phyloP scores from a whole-genome alignment of 176 grass and related monocot species.

The Pontederia paniculata region DNA sequence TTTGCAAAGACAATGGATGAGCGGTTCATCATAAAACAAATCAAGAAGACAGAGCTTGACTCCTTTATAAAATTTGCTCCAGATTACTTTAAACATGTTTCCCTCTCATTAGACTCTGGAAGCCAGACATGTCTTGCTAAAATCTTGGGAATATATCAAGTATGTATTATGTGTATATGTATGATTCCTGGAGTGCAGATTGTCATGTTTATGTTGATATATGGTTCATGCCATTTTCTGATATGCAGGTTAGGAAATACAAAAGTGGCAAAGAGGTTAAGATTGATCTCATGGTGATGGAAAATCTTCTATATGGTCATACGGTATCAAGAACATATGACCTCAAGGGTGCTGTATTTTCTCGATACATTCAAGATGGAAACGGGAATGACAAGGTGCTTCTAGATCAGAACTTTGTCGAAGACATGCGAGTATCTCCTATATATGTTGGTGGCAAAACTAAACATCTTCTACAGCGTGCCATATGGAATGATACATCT shows the following conservation, averaged over 20 bases:
- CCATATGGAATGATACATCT: conserved; percentile 96
- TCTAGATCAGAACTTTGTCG: conserved; percentile 83
- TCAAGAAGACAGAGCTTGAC: conserved; percentile 93
- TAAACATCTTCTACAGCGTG: conserved; percentile 84
- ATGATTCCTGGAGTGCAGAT: not conserved
- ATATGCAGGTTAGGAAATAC: conserved; percentile 50
- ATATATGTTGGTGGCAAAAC: conserved; percentile 91
- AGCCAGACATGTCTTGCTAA: conserved; percentile 89
- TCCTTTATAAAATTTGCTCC: conserved; percentile 84
- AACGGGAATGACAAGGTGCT: conserved; percentile 45
- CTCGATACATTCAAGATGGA: conserved; percentile 33
- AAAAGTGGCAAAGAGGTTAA: conserved; percentile 72
- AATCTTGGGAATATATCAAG: conserved; percentile 93
- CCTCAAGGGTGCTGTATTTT: conserved; percentile 72
- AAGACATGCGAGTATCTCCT: conserved; percentile 70
- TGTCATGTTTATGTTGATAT: not conserved
- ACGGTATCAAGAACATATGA: conserved; percentile 71
- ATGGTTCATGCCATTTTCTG: conserved; percentile 16
- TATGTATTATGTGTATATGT: conserved; percentile 11
- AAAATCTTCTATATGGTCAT: conserved; percentile 89
- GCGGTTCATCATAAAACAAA: conserved; percentile 96
- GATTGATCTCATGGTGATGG: conserved; percentile 96
- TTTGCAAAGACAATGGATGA: conserved; percentile 95
- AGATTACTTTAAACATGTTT: conserved; percentile 86
- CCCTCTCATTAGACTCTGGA: conserved; percentile 61